Base-by-base conservation (phyloP, 1,284 basidiomycete genomes). In the Caloboletus inedulis region DNA sequence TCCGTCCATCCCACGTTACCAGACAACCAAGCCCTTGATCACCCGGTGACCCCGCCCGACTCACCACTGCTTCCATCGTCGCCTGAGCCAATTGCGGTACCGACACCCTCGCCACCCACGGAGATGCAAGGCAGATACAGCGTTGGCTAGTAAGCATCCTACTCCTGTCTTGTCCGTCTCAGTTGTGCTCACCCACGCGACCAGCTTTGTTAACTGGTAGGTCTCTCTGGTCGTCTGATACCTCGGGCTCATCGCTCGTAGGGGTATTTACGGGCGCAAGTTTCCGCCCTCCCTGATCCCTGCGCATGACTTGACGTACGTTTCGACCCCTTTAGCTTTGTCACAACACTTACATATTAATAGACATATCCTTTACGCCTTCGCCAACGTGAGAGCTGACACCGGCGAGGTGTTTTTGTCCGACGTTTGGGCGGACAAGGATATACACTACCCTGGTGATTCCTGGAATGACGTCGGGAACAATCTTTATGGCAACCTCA, bases 191-290 rank as follows among this genome's bases (percentile, higher is more conserved):
- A 57, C 34, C 9, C 49, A 37, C 29, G 36, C 25, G 23, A 57
- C 19, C 52, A 89, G 87, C 62, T 89, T 89, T 59, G 84, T 87
- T 12, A 90, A 90, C 62, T 90, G 87, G 87, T 87, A 61, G 49
- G 66, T 57, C 23, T 47, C 34, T 39, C 27, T 33, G 29, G 25
- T 39, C 34, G n/a, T 49, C 19, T 46, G 39, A 50, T 48, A 29
- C 23, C 27, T 47, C 21, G 36, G 14, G 54, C 53, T 51, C 39
- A 58, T 49, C 52, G 62, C 31, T 52, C 14, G 44, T 41, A 89
- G 94, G 94, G 94, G 91, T n/a, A 97, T 97, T 48, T 98, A 97
- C 69, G 94, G 83, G 36, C 83, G 93, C 60, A 94, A 94, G 72
- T 96, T 81, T 61, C 85, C 84, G 33, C 93, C 93, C 3, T 84